Evolutionary conservation across 495 filamentous ascomycete species (phyloP), one percentile per base, ranked within the genome.

Genomic region (Hypoxylon lenormandii): DNA sequence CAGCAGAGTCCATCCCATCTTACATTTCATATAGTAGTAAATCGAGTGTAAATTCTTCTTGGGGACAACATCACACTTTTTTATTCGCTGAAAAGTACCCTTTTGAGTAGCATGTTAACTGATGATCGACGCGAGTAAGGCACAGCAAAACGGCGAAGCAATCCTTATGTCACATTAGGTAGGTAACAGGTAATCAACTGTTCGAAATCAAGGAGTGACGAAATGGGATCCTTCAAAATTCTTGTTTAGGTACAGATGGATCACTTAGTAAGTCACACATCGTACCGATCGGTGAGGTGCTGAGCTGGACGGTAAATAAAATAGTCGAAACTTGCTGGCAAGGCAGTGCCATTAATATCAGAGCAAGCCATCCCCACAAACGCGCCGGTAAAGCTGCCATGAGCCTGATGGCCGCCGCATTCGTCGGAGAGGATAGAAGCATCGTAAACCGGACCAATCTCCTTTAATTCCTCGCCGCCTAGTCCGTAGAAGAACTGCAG

Each of bases 301-400:
- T 78, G 60, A 28, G 78, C 80, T 5, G 84, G 85, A n/a, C 74
- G 74, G 66, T 87, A 86, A 10, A 75, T 47, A 28, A 86, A 81
- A 49, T 82, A 81, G 64, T 85, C 83, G 68, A 86, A 87, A 45
- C 53, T 77, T 2, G 85, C 84, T 55, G 70, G 63, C 57, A 75
- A 52, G 23, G 69, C 83, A 28, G 76, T 78, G 8, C 85, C 84
- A 64, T 86, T 85, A 33, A 84, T n/a, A 67, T 86, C 85, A 10
- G 81, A 84, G 19, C 80, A 81, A 11, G 84, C 84, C 47, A 87
- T 67, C 0, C 84, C 84, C 6, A 86, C 82, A 70, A 87, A 86
- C 15, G 84, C 83, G 0, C 84, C 84, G 19, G 84, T 87, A 58
- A 87, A 87, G 62, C 84, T 87, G 5, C 84, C 84, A 61, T 85